These are phyloP conservation scores for Pyrenophora tritici-repentis DNA, from an alignment of 2,329 filamentous ascomycete species.

Conservation along the genomic window DNA sequence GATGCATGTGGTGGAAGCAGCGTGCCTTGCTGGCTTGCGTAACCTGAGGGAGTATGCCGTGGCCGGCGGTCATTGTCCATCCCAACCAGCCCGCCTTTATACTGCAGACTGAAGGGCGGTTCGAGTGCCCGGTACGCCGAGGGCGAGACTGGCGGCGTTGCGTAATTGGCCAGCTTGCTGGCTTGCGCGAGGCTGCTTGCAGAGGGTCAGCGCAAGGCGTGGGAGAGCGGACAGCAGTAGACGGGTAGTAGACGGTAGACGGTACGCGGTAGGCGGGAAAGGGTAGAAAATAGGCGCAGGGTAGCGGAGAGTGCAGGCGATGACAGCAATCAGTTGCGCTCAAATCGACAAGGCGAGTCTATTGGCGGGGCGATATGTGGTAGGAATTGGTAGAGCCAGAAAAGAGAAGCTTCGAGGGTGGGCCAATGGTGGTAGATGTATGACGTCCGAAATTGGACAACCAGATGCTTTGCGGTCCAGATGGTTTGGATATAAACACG, in stretches of 20 bases:
- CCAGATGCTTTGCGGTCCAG: constrained; percentile 35
- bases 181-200: constrained; percentile 29
- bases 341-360: constrained; percentile 16
- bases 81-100: constrained; percentile 60
- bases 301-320: constrained; percentile 8
- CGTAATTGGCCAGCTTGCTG: constrained; percentile 69
- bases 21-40: constrained; percentile 58
- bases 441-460: constrained; percentile 38
- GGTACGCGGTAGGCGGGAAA: background rate
- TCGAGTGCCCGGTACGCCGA: constrained; percentile 65
- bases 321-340: constrained; percentile 4
- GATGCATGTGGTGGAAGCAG: constrained; percentile 52
- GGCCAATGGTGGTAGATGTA: constrained; percentile 21
- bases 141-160: constrained; percentile 67
- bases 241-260: no score
- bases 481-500: constrained; percentile 47
- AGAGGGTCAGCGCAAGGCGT: constrained; percentile 24
- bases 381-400: constrained; percentile 3
- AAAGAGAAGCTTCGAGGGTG: constrained; percentile 15
- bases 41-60: constrained; percentile 73
- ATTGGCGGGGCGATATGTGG: constrained; percentile 14
- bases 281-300: constrained; percentile 1
- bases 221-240: background rate
- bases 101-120: constrained; percentile 62
- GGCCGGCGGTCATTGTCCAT: constrained; percentile 79